phyloP scores from a whole-genome alignment of 768 basidiomycete species.

The Lenzites betulinus region DNA sequence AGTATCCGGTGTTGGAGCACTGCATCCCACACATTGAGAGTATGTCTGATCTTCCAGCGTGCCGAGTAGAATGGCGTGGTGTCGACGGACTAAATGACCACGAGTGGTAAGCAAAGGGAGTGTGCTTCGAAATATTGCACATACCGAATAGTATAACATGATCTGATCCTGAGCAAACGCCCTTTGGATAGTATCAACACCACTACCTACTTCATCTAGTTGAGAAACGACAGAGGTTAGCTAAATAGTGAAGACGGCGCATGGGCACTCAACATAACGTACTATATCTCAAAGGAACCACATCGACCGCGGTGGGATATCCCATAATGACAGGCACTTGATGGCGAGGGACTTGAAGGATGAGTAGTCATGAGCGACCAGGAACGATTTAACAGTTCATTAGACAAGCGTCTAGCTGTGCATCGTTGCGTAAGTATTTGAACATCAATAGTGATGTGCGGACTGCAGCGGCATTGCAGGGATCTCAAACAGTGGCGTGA shows the following conservation, averaged over 20 bases:
- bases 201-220: not conserved
- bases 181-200: not conserved
- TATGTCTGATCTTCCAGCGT: conserved; percentile 1
- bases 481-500: too few relatives aligned
- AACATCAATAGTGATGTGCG: too few relatives aligned
- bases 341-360: too few relatives aligned
- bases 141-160: conserved; percentile 2
- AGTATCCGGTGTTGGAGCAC: not conserved
- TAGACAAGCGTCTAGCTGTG: too few relatives aligned
- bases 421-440: too few relatives aligned
- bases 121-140: not conserved
- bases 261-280: not conserved
- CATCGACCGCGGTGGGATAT: not conserved
- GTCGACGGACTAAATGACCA: not conserved
- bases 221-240: not conserved
- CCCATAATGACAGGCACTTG: too few relatives aligned
- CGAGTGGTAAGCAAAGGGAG: not conserved
- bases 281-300: conserved; percentile 2
- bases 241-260: too few relatives aligned
- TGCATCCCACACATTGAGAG: not conserved
- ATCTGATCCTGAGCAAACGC: conserved; percentile 6
- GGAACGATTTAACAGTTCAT: too few relatives aligned
- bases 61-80: not conserved
- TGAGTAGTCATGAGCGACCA: too few relatives aligned
- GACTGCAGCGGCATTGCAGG: too few relatives aligned